Base-by-base conservation (phyloP, 2,329 filamentous ascomycete species). In the Pseudovirgaria hyperparasitica region DNA sequence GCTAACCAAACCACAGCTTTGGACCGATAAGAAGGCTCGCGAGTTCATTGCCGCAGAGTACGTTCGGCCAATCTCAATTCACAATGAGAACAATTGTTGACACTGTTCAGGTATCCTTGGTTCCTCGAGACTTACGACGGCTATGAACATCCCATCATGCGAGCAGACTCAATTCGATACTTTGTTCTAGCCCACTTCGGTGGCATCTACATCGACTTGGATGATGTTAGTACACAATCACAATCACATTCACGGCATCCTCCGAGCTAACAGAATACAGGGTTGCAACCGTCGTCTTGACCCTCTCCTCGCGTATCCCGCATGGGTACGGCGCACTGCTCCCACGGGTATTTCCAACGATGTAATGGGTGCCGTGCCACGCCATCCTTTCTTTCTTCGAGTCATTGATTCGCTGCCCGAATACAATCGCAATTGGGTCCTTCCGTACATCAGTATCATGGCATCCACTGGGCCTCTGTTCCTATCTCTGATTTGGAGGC, bases 291-390 rank as follows among this genome's bases (percentile, higher is more conserved):
- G 72, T 32, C 67, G 67, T 26, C 63, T 81, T 25, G 76, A 81
- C 42, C 74, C 75, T 28, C 64, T 80, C 9, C 69, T 78, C 30
- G 62, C 64, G 26, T 82, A 80, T 52, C 71, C 72, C 11, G 73
- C 76, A 22, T 82, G 74, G 68, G 62, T 80, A 9, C 72, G 76
- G 37, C 70, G 72, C 37, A 86, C 81, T 0, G 58, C 67, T 3
- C 81, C 81, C 2, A 86, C 80, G 1, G 80, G 80, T 35, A 81
- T 86, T 40, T 80, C 75, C 38, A 86, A 86, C 58, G 80, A 86
- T 43, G 76, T 75, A 21, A 84, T 86, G 78, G 77, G 77, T 25
- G 58, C 77, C 10, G 65, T 80, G 1, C 72, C 76, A 0, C 65
- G 72, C 33, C 81, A 86, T 41, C 78, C 78, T 0, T 82, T 82